Conservation (phyloP, 345 rosid species). For the Corchorus capsularis region DNA sequence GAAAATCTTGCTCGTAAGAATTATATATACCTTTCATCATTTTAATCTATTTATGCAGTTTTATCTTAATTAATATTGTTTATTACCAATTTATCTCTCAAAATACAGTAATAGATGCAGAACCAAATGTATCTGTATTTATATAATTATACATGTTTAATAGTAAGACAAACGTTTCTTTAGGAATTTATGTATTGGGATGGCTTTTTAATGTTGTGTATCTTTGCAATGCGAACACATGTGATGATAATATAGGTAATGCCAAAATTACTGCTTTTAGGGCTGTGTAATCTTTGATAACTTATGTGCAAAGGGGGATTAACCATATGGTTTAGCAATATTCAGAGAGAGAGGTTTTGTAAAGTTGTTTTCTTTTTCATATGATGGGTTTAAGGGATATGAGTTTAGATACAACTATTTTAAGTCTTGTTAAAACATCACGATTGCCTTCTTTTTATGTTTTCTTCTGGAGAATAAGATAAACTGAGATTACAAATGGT, state of each 20-base stretch:
- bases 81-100: neutral
- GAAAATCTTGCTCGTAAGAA: constrained; percentile 92
- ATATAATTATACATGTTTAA: neutral
- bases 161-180: neutral
- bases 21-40: neutral
- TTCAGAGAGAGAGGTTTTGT: neutral
- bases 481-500: neutral
- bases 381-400: neutral
- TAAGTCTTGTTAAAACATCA: neutral
- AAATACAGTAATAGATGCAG: neutral
- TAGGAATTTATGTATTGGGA: constrained; percentile 1
- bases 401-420: neutral
- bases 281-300: neutral
- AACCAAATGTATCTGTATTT: neutral
- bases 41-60: neutral
- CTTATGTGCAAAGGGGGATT: neutral
- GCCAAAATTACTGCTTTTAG: too few species aligned
- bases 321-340: neutral
- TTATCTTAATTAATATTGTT: neutral
- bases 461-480: neutral
- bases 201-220: neutral
- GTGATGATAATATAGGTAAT: too few species aligned
- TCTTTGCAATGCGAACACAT: neutral
- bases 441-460: neutral
- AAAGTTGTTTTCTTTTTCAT: neutral